Conservation (phyloP, 2,329 filamentous ascomycete species). For the Sarocladiaceae sp. region DNA sequence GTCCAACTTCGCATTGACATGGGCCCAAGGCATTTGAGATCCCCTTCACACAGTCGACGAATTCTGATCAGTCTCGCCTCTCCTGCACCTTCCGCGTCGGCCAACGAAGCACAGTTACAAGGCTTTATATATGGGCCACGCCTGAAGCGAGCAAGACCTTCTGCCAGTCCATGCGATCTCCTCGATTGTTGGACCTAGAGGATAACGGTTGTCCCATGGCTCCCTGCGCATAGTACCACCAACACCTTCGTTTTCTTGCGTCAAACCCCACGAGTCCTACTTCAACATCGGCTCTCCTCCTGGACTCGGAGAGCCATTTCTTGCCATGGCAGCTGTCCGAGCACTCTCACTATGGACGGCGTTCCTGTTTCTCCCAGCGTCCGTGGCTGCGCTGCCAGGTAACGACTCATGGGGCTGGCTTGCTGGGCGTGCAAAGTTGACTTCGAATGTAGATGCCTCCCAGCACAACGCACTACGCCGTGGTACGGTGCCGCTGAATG, state of each 20-base stretch:
- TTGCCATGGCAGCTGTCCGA: background rate
- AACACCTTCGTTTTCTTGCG: background rate
- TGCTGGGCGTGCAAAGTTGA: background rate
- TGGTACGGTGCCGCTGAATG: background rate
- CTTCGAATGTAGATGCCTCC: background rate
- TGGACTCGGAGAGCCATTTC: constrained; percentile 8
- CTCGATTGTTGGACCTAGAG: background rate
- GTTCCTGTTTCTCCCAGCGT: background rate
- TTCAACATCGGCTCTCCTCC: constrained; percentile 3
- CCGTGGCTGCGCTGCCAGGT: background rate
- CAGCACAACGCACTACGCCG: background rate
- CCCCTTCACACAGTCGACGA: too few species aligned
- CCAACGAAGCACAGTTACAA: too few species aligned
- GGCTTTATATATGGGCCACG: too few species aligned
- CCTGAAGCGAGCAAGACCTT: too few species aligned
- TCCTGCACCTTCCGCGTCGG: too few species aligned
- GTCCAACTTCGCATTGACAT: too few species aligned
- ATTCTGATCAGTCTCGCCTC: too few species aligned
- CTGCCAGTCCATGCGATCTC: too few species aligned
- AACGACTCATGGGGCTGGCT: background rate
- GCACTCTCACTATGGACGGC: background rate
- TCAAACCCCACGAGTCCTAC: constrained; percentile 8
- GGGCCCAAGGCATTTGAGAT: too few species aligned
- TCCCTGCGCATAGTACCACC: background rate
- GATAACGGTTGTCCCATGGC: background rate